Evolutionary conservation across 2,329 filamentous ascomycete species (phyloP).

Genomic region (Verticillium tricorpus): DNA sequence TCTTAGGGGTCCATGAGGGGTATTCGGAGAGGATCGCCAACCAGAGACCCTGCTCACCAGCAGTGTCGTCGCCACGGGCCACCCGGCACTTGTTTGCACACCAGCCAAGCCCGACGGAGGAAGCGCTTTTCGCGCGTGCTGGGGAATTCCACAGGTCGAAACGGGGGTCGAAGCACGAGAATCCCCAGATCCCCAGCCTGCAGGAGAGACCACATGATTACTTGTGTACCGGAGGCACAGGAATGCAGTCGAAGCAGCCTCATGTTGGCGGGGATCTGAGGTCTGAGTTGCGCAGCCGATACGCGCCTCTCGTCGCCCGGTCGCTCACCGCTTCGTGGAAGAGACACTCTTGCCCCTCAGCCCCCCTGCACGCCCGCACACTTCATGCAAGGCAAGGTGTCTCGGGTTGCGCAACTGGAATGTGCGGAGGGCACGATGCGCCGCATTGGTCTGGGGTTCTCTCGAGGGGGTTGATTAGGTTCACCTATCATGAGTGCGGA

Average conservation of each 20-base stretch:
- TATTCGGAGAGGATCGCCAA: not conserved
- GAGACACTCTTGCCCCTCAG: conserved; percentile 4
- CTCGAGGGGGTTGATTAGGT: not conserved
- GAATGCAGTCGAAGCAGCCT: not conserved
- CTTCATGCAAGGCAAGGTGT: conserved; percentile 10
- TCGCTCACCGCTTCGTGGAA: conserved; percentile 14
- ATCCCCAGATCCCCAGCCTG: not conserved
- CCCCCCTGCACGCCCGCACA: conserved; percentile 6
- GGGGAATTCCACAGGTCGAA: not conserved
- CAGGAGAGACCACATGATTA: not conserved
- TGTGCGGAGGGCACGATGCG: conserved; percentile 1
- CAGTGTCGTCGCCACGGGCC: not conserved
- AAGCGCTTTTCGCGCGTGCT: not conserved
- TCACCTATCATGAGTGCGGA: not conserved
- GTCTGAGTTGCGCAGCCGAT: conserved; percentile 5
- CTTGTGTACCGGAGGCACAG: not conserved
- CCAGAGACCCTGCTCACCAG: not conserved
- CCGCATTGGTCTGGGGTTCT: not conserved
- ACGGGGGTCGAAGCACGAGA: not conserved
- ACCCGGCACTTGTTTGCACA: not conserved
- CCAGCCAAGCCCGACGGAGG: not conserved
- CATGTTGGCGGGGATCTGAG: not conserved
- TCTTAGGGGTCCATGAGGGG: not conserved
- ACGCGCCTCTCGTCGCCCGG: conserved; percentile 7
- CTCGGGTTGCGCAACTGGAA: conserved; percentile 6